Evolutionary conservation across 2,329 filamentous ascomycete species (phyloP), one percentile per base, ranked within the genome.

Genomic region (Fusarium humuli): DNA sequence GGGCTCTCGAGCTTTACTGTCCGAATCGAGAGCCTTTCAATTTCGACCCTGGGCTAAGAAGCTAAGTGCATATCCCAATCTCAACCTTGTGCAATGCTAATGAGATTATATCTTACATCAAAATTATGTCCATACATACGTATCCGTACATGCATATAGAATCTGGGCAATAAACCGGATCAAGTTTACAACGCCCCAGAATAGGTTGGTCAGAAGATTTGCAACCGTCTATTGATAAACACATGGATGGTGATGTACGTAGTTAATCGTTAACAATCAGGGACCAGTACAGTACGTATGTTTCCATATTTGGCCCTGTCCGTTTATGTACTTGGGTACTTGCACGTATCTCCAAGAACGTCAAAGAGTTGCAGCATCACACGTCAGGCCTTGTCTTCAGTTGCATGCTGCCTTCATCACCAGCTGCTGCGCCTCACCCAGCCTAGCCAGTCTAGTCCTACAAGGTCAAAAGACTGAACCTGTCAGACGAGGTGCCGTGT

Each of bases 231-330:
- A 23, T 52, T 32, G 42, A 64, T 45, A 55, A 42, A 56, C 44
- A 22, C 62, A 70, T 59, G 61, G 57, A 56, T 62, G 29, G 41
- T 53, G 13, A n/a, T 53, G 18, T 53, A 53, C 49, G 49, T 41
- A 37, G 34, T 37, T 6, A 41, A 53, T 42, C 56, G 37, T 63
- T n/a, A 9, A 56, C 57, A 62, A 29, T 32, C 48, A 68, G 53
- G 49, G 45, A 48, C 65, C 34, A 34, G 18, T n/a, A 37, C 18
- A n/a, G 18, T n/a, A 37, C 34, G 34, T 37, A 37, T 45, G 59
- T 58, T 71, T 70, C 68, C 68, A 70, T 61, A 54, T 69, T 70
- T 69, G 67, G 67, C 47, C 30, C 57, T 65, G 18, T 18, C 23
- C 32, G 18, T 37, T 37, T n/a, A 34, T 34, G 34, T 37, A 37